Evolutionary conservation across 768 basidiomycete genomes (phyloP).

Genomic region (Rhodosporidiobolus odoratus): DNA sequence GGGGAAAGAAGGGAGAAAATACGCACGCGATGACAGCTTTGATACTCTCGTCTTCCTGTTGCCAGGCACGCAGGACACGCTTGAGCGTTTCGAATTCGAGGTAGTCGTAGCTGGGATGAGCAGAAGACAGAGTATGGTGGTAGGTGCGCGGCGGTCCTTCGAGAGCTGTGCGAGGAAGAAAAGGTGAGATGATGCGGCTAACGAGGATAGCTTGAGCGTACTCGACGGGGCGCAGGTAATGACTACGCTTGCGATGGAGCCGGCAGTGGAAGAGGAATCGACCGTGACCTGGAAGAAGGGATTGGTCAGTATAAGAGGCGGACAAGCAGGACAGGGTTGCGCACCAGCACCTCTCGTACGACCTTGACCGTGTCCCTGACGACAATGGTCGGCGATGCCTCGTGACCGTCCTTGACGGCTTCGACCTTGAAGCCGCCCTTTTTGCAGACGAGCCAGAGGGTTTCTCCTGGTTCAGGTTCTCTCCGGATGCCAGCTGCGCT

Average conservation of each 20-base stretch:
- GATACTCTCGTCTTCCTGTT: background rate
- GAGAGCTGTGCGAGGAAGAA: background rate
- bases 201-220: background rate
- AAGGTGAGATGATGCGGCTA: background rate
- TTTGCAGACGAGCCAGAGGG: background rate
- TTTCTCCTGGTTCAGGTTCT: background rate
- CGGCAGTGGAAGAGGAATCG: background rate
- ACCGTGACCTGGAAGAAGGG: background rate
- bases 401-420: too few relatives aligned
- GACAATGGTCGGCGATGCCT: too few relatives aligned
- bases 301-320: background rate
- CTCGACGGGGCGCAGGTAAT: background rate
- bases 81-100: background rate
- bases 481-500: background rate
- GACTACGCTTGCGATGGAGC: background rate
- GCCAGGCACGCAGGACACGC: background rate
- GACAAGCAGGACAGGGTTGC: background rate
- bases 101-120: background rate
- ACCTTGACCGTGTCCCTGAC: background rate
- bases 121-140: too few relatives aligned
- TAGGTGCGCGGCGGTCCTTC: background rate
- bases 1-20: background rate
- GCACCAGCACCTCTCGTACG: background rate
- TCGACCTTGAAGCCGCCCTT: too few relatives aligned
- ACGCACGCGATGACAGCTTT: background rate